phyloP scores from a whole-genome alignment of 1,139 yeast species.

The Hyphopichia pseudoburtonii region DNA sequence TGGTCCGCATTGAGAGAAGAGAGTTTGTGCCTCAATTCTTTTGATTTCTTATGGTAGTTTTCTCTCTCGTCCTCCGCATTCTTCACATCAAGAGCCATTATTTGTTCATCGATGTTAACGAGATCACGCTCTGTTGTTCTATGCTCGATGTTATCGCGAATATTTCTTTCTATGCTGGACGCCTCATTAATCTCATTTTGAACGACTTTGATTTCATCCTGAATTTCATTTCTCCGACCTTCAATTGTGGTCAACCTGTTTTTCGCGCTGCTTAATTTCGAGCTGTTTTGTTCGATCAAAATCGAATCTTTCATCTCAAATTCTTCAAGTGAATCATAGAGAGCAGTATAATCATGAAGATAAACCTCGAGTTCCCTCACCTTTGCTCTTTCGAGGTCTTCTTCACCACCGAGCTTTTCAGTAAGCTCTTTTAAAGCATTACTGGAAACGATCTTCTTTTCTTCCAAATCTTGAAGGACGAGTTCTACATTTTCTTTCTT shows the following conservation, averaged over 20 bases:
- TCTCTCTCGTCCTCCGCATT: constrained; percentile 68
- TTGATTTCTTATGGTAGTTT: constrained; percentile 61
- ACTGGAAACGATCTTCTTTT: not conserved
- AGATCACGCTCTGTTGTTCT: constrained; percentile 30
- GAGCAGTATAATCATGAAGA: constrained; percentile 6
- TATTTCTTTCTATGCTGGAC: constrained; percentile 34
- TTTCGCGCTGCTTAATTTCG: constrained; percentile 23
- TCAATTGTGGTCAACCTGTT: constrained; percentile 6
- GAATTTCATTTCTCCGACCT: constrained; percentile 4
- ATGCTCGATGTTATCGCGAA: constrained; percentile 41
- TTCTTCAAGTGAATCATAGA: constrained; percentile 13
- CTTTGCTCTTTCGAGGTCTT: constrained; percentile 16
- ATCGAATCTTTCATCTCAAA: constrained; percentile 21
- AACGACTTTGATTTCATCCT: constrained; percentile 16
- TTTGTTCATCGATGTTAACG: constrained; percentile 25
- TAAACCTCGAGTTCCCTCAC: constrained; percentile 5
- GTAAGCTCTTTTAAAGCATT: constrained; percentile 9
- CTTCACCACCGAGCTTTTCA: constrained; percentile 14
- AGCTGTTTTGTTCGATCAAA: constrained; percentile 34
- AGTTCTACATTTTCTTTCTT: constrained; percentile 14
- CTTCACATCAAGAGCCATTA: constrained; percentile 40
- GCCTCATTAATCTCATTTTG: constrained; percentile 37
- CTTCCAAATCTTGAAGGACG: constrained; percentile 7
- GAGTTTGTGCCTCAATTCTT: constrained; percentile 52
- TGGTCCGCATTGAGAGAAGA: constrained; percentile 63